Percentiles rank a stretch among this genome's conserved stretches.
Evolutionary conservation across 495 filamentous ascomycete species (phyloP).

Genomic region (Talaromyces trachyspermus): DNA sequence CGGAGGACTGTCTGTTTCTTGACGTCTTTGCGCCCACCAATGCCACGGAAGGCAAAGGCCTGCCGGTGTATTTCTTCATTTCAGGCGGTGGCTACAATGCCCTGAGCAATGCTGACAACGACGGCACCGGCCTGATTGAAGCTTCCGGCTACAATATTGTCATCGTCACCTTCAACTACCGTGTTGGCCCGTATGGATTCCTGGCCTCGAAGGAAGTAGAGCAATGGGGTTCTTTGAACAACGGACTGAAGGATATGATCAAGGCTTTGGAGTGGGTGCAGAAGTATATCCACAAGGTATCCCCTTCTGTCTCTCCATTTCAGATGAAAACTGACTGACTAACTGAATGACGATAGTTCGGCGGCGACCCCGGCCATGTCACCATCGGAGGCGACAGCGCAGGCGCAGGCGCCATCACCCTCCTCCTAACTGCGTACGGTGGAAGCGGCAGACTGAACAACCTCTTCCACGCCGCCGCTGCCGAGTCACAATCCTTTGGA

Average conservation of each 20-base stretch:
- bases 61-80: constrained; percentile 69
- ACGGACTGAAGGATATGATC: constrained; percentile 64
- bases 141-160: constrained; percentile 54
- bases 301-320: not conserved
- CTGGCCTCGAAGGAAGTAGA: constrained; percentile 55
- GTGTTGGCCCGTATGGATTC: constrained; percentile 69
- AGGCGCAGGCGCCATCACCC: constrained; percentile 57
- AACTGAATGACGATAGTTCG: constrained; percentile 42
- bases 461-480: constrained; percentile 57
- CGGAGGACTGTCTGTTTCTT: constrained; percentile 70
- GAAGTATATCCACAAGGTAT: constrained; percentile 50
- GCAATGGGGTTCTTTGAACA: constrained; percentile 51
- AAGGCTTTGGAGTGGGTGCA: constrained; percentile 64
- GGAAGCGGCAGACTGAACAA: constrained; percentile 38
- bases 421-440: constrained; percentile 60
- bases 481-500: constrained; percentile 60
- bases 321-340: too few relatives aligned
- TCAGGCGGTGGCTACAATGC: constrained; percentile 68
- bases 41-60: constrained; percentile 28
- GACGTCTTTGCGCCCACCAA: constrained; percentile 64
- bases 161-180: constrained; percentile 72
- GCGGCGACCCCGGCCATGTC: constrained; percentile 64
- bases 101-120: constrained; percentile 58
- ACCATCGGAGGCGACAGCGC: constrained; percentile 68
- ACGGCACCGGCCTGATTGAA: constrained; percentile 53